Percentiles rank a stretch among this genome's conserved stretches.
Conservation (phyloP, 1,139 yeast genomes). For the Lodderomyces elongisporus region DNA sequence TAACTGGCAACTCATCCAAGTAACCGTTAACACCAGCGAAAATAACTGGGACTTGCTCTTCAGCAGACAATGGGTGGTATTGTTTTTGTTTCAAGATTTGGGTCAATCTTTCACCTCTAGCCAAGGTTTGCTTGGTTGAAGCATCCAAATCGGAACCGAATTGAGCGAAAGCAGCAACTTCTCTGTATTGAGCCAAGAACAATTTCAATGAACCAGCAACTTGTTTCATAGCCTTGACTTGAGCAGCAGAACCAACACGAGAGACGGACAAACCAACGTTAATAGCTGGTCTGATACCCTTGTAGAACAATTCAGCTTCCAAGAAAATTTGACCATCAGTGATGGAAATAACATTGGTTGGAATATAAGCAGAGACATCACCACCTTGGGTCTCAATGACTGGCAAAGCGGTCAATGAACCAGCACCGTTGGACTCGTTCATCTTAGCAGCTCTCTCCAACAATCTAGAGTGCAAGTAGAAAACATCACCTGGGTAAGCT, state of each 20-base stretch:
- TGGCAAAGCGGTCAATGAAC: slow-evolving; percentile 95
- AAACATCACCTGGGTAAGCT: slow-evolving; percentile 97
- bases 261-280: slow-evolving; percentile 99
- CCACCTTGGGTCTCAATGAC: slow-evolving; percentile 99
- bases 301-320: slow-evolving; percentile 99
- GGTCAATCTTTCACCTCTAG: slow-evolving; percentile 99
- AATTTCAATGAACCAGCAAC: slow-evolving; percentile 99
- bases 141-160: slow-evolving; percentile 99
- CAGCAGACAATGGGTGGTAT: slow-evolving; percentile 95
- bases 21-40: slow-evolving; percentile 99
- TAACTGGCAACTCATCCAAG: slow-evolving; percentile 84
- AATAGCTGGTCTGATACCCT: slow-evolving; percentile 99
- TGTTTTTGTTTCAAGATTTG: slow-evolving; percentile 98
- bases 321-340: slow-evolving; percentile 98
- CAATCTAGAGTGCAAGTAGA: slow-evolving; percentile 93
- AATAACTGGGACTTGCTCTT: slow-evolving; percentile 98
- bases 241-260: slow-evolving; percentile 99
- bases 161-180: slow-evolving; percentile 99
- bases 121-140: slow-evolving; percentile 97
- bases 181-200: slow-evolving; percentile 99
- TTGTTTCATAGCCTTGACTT: slow-evolving; percentile 99
- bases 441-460: slow-evolving; percentile 97
- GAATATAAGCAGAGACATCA: slow-evolving; percentile 97
- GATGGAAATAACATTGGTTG: slow-evolving; percentile 95
- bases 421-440: slow-evolving; percentile 85